A percentile compares a stretch with the other conserved stretches of the same genome.
Conservation (phyloP, 306 rosid species). For the Rosa chinensis region DNA sequence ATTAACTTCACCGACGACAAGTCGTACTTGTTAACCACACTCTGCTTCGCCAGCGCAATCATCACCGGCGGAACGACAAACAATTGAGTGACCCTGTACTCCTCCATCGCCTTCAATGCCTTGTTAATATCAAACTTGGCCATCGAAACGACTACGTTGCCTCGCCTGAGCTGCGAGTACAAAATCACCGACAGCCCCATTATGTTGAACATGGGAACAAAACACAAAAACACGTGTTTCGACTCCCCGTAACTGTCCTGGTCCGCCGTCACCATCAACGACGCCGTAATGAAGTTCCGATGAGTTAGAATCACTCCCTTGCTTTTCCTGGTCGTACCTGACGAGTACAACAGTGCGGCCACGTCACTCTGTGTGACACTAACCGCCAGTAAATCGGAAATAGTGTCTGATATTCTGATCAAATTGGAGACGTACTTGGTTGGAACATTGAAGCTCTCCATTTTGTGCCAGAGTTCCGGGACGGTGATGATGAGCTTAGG, state of each 20-base stretch:
- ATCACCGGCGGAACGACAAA: constrained; percentile 15
- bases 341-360: constrained; percentile 52
- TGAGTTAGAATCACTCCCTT: constrained; percentile 54
- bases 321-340: constrained; percentile 51
- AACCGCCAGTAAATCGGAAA: constrained; percentile 1
- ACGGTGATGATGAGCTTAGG: constrained; percentile 37
- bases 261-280: constrained; percentile 33
- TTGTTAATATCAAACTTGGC: background rate
- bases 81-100: constrained; percentile 9
- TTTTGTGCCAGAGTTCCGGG: constrained; percentile 26
- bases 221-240: constrained; percentile 39
- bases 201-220: constrained; percentile 49
- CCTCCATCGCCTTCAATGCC: constrained; percentile 11
- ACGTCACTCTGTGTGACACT: constrained; percentile 31
- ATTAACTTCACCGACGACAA: background rate
- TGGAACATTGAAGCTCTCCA: constrained; percentile 25
- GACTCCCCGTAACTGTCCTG: constrained; percentile 32
- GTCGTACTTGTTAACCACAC: background rate
- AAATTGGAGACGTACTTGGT: constrained; percentile 28
- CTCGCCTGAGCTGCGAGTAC: constrained; percentile 36
- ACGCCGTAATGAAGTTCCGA: constrained; percentile 42
- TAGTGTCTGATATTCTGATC: constrained; percentile 8
- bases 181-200: constrained; percentile 30
- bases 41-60: constrained; percentile 15
- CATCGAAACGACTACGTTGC: constrained; percentile 7